Evolutionary conservation across 305 asterid genomes (phyloP).

Genomic region (Rubia occidens): DNA sequence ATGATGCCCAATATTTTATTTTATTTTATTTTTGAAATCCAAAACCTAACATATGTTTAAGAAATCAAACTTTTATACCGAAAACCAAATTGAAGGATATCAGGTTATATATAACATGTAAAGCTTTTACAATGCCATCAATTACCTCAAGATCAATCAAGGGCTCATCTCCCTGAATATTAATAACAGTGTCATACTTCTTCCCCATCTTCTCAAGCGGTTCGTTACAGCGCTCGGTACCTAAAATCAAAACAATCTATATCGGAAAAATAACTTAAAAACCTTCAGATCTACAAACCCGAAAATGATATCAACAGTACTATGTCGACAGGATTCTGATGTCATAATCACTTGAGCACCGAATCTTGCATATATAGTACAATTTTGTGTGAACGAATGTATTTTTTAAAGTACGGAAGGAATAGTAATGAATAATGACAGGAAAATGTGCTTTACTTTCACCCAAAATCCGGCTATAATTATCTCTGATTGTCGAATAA

Average conservation of each 20-base stretch:
- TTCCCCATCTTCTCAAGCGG: constrained; percentile 65
- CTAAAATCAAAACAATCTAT: constrained; percentile 24
- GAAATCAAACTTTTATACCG: not conserved
- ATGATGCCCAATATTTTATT: not conserved
- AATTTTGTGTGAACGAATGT: too few species aligned
- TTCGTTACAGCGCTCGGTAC: constrained; percentile 91
- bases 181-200: constrained; percentile 75
- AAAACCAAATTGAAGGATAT: not conserved
- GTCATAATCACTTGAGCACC: constrained; percentile 77
- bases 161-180: constrained; percentile 96
- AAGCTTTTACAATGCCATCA: constrained; percentile 76
- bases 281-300: not conserved
- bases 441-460: too few species aligned
- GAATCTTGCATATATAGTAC: too few species aligned
- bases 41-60: not conserved
- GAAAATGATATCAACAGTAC: too few species aligned
- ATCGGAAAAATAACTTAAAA: not conserved
- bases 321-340: constrained; percentile 46
- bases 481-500: too few species aligned
- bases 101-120: constrained; percentile 40
- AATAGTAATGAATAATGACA: too few species aligned
- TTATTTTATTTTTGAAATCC: too few species aligned
- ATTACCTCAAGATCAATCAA: constrained; percentile 90
- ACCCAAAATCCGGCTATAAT: too few species aligned
- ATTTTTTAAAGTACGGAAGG: too few species aligned